Evolutionary conservation across 2,329 filamentous ascomycete genomes (phyloP).

Genomic region (Botrytis paeoniae): DNA sequence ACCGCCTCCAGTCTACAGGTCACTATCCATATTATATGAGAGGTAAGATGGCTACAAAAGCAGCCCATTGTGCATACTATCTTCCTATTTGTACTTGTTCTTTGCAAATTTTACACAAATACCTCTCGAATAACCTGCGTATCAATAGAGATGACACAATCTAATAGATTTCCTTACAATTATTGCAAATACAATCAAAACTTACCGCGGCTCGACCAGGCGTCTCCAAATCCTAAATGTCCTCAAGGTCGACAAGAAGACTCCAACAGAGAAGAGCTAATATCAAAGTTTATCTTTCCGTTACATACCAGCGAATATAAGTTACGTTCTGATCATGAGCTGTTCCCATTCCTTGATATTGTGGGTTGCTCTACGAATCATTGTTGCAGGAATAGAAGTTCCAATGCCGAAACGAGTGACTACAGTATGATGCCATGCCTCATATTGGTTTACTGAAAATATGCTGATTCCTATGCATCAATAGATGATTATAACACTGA

Average conservation of each 20-base stretch:
- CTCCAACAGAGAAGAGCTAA: not conserved
- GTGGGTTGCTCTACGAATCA: not conserved
- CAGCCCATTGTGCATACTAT: not conserved
- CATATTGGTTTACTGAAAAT: not conserved
- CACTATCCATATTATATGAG: not conserved
- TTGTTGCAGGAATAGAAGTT: not conserved
- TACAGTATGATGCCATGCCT: not conserved
- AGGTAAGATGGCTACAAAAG: slow-evolving; percentile 2
- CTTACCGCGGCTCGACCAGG: not conserved
- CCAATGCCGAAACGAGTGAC: not conserved
- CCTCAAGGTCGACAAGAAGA: not conserved
- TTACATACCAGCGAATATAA: no score
- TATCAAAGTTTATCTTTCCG: no score
- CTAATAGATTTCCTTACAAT: no score
- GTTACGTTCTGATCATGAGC: not conserved
- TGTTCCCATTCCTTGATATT: not conserved
- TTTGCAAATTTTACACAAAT: not conserved
- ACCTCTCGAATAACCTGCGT: not conserved
- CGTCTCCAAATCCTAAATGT: not conserved
- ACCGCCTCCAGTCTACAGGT: not conserved
- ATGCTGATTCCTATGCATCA: not conserved
- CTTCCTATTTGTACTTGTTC: not conserved
- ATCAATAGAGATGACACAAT: not conserved
- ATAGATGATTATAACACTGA: not conserved
- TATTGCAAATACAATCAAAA: not conserved